A percentile compares a stretch with the other conserved stretches of the same genome.
phyloP scores from a whole-genome alignment of 306 rosid species.

The Dryas octopetala region DNA sequence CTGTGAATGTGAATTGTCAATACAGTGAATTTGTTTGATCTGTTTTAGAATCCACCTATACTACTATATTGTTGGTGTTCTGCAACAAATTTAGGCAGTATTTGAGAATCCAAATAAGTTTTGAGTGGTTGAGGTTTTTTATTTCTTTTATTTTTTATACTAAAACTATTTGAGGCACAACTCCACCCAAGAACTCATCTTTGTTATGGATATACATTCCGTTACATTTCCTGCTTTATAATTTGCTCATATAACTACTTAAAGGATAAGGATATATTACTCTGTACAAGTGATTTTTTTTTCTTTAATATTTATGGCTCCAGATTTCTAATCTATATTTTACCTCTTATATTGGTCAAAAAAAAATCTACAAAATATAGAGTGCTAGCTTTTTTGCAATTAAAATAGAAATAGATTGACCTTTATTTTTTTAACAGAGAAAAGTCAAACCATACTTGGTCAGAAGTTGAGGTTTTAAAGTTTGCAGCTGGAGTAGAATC shows the following conservation, averaged over 20 bases:
- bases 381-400: not conserved
- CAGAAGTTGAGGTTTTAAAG: constrained; percentile 74
- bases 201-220: not conserved
- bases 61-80: not conserved
- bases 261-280: not conserved
- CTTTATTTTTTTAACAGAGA: constrained; percentile 36
- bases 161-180: not conserved
- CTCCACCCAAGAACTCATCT: not conserved
- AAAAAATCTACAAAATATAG: not conserved
- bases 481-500: constrained; percentile 93
- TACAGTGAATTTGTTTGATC: not conserved
- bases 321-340: not conserved
- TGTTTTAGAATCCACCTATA: not conserved
- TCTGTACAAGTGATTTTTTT: not conserved
- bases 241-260: not conserved
- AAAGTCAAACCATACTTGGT: constrained; percentile 43
- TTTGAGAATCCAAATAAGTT: not conserved
- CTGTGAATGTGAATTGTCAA: not conserved
- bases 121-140: not conserved
- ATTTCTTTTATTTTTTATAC: too few species aligned
- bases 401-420: constrained; percentile 15
- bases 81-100: not conserved
- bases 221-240: not conserved
- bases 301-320: not conserved
- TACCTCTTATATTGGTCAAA: not conserved